Base-by-base conservation (phyloP, 805 yeast species). In the Myxozyma kluyveri region DNA sequence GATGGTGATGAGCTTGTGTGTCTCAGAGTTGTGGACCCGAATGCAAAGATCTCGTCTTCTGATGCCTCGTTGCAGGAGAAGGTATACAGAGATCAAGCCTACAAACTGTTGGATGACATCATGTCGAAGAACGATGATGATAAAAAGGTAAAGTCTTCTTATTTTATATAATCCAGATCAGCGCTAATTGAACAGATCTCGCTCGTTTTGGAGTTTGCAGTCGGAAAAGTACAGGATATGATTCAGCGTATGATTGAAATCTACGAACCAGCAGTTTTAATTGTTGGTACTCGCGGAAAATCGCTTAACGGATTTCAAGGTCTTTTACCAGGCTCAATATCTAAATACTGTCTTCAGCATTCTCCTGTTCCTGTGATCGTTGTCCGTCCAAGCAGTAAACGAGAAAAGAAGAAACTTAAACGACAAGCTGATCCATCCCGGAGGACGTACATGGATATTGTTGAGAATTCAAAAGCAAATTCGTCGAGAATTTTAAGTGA, bases 1-100 rank as follows among this genome's bases (percentile, higher is more conserved):
- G 77, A 76, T 50, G 75, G 76, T 19, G 80, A 76, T 55, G 76
- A 74, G 19, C 59, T 77, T 4, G 73, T 77, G 1, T 72, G 77
- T 35, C 58, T 76, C 18, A 65, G 75, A 27, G 80, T 74, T 3
- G 60, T 76, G 3, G 71, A 75, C 3, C 68, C 69, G 22, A 68
- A 65, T 33, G 56, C 61, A 19, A 55, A 50, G 42, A 49, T 58
- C 18, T 35, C 61, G n/a, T 48, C 50, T 36, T 49, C 62, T 19
- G 64, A 56, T 27, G 35, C 51, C 10, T 48, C 57, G 17, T 19
- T 56, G 37, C 54, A 49, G 41, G 58, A 56, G 36, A 48, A 45
- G 35, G 56, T 46, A 12, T 73, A 74, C 53, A 62, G 69, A 22
- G 60, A 60, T 17, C 71, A 71, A 26, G 76, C 75, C 17, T 63